phyloP scores from a whole-genome alignment of 371 early-diverging fungal species.

The Synchytrium microbalum region DNA sequence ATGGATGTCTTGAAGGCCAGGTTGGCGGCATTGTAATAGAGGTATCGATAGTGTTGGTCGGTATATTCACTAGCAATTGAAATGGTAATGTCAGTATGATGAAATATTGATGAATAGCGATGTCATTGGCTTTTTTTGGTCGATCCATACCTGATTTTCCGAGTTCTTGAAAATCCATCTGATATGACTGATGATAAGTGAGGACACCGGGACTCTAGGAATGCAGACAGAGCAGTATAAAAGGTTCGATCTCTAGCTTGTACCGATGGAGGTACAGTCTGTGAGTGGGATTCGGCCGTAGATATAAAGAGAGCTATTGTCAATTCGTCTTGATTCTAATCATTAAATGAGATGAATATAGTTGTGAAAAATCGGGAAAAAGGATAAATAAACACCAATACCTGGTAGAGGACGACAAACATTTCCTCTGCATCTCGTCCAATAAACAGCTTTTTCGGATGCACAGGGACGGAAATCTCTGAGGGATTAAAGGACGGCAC shows the following conservation, averaged over 20 bases:
- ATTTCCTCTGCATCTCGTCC: conserved; percentile 2
- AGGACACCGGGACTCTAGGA: background rate
- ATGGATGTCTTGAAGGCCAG: conserved; percentile 19
- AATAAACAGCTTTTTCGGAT: conserved; percentile 9
- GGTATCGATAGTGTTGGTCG: conserved; percentile 19
- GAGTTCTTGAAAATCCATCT: conserved; percentile 10
- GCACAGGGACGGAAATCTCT: background rate
- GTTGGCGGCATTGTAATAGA: conserved; percentile 16
- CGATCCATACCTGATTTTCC: background rate
- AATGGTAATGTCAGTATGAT: no score
- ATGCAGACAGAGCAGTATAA: background rate
- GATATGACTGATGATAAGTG: conserved; percentile 1
- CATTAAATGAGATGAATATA: background rate
- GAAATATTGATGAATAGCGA: no score
- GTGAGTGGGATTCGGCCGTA: background rate
- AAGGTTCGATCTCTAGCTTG: background rate
- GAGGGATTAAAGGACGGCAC: conserved; percentile 14
- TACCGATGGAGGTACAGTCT: background rate
- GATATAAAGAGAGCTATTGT: conserved; percentile 12
- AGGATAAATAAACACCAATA: no score
- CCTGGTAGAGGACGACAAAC: conserved; percentile 14
- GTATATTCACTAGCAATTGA: conserved; percentile 12
- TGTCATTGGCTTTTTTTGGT: background rate
- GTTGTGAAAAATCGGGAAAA: no score
- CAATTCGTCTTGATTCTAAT: conserved; percentile 13